Conservation (phyloP, 1,139 yeast species). For the Debaryomyces subglobosus region DNA sequence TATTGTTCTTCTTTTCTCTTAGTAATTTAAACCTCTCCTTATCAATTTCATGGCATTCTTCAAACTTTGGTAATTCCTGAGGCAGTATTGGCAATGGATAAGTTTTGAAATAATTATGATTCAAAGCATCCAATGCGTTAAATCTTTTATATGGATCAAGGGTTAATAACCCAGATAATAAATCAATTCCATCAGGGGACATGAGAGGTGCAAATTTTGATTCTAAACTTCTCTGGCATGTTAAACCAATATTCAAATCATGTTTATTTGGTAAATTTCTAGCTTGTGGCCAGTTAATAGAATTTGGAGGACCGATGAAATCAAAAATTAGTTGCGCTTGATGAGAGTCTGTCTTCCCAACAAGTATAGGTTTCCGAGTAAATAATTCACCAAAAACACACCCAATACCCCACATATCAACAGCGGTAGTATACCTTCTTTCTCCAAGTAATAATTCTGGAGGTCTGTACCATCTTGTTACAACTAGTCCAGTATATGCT, state of each 20-base stretch:
- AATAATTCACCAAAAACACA: conserved; percentile 95
- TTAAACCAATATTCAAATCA: conserved; percentile 45
- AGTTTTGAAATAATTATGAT: conserved; percentile 65
- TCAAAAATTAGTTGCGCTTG: conserved; percentile 84
- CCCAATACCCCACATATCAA: conserved; percentile 97
- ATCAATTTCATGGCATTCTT: conserved; percentile 89
- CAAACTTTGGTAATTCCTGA: conserved; percentile 65
- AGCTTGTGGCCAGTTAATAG: conserved; percentile 66
- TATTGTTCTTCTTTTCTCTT: conserved; percentile 12
- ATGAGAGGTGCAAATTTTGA: conserved; percentile 38
- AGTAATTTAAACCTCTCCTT: conserved; percentile 57
- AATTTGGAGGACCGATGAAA: conserved; percentile 79
- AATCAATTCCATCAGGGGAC: conserved; percentile 37
- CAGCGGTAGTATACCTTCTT: conserved; percentile 84
- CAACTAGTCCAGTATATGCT: conserved; percentile 87
- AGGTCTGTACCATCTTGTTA: conserved; percentile 96
- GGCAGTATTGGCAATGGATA: conserved; percentile 66
- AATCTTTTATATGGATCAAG: conserved; percentile 72
- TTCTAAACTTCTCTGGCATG: conserved; percentile 60
- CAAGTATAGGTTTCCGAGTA: conserved; percentile 77
- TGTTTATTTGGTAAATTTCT: conserved; percentile 61
- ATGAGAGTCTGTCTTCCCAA: conserved; percentile 86
- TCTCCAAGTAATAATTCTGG: conserved; percentile 92
- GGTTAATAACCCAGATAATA: conserved; percentile 57
- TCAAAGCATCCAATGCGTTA: conserved; percentile 78